These are phyloP conservation scores for Boletus bicolor DNA, from an alignment of 768 basidiomycete species.

Conservation along the genomic window DNA sequence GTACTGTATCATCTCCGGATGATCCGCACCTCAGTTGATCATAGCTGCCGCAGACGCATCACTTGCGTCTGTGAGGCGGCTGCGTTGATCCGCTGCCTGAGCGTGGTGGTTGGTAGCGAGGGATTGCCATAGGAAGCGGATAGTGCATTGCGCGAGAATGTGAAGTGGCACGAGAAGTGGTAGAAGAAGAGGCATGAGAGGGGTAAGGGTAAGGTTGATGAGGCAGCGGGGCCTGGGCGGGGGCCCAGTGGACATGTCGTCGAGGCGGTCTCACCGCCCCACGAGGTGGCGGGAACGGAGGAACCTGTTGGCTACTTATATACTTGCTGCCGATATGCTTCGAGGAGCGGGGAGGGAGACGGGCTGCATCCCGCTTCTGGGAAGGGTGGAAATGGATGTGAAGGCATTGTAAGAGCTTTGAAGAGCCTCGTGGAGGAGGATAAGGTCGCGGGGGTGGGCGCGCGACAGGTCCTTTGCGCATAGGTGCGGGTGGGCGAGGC, in stretches of 20 bases:
- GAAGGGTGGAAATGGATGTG: conserved; percentile 27
- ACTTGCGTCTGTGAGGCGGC: conserved; percentile 11
- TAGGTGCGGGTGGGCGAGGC: conserved; percentile 10
- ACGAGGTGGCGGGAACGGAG: conserved; percentile 24
- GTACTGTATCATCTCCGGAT: conserved; percentile 20
- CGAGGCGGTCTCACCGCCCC: conserved; percentile 13
- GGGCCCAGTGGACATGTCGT: conserved; percentile 29
- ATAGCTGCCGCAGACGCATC: conserved; percentile 8
- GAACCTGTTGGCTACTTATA: conserved; percentile 3
- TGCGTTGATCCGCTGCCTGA: conserved; percentile 2
- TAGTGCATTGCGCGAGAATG: background rate
- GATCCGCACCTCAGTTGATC: conserved; percentile 29
- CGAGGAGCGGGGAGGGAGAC: conserved; percentile 6
- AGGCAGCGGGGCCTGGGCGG: conserved; percentile 27
- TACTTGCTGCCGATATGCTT: conserved; percentile 8
- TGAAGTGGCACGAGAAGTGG: background rate
- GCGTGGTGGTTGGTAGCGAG: conserved; percentile 23
- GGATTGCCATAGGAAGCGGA: background rate
- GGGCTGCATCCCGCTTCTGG: conserved; percentile 18
- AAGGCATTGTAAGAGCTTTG: conserved; percentile 20
- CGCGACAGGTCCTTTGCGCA: conserved; percentile 16
- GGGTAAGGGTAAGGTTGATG: conserved; percentile 28
- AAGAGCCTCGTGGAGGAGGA: conserved; percentile 10
- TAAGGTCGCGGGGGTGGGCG: conserved; percentile 10
- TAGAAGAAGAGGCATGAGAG: conserved; percentile 11